Evolutionary conservation across 2,329 filamentous ascomycete species (phyloP), one percentile per base, ranked within the genome.

Genomic region (Botryotinia calthae): DNA sequence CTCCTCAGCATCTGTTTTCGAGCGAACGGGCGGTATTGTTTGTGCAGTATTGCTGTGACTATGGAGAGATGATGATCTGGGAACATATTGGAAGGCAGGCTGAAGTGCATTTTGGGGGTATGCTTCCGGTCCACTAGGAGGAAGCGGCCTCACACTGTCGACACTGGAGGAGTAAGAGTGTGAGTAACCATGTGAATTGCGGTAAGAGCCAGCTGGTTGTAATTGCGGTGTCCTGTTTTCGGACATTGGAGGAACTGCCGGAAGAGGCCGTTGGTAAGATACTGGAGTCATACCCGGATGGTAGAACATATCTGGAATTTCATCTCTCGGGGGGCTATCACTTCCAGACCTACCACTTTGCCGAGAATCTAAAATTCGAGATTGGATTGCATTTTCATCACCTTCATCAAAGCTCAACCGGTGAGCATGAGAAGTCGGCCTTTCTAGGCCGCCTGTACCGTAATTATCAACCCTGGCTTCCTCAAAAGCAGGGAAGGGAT

Each of bases 331-430:
- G 1, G 91, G 90, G 42, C 90, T 93, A 54, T 93, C 90, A 76
- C 88, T 90, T 25, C 82, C 83, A 54, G 85, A 86, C 65, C 81
- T 82, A 63, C 77, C 79, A 76, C 73, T 85, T 78, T 72, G 81
- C 79, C 66, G 79, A 76, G 77, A 83, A 78, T 83, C 88, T 77
- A 84, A 91, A 76, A 83, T 86, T 72, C 83, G 87, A 12, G 87
- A 85, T 80, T 88, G 82, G 63, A 90, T 77, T 1, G 87, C 89
- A 22, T 85, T 87, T 81, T 98, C 96, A 77, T 98, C 96, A 2
- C 93, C 95, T 80, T 97, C 94, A 77, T 98, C 95, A 78, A 96
- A 98, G 82, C 94, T 98, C 78, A 94, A 85, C 74, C 94, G 89
- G 76, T 94, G 86, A 72, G 93, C 87, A 75, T 94, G 88, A 10